Conservation (phyloP, 2,329 filamentous ascomycete genomes). For the Neobulgaria alba region DNA sequence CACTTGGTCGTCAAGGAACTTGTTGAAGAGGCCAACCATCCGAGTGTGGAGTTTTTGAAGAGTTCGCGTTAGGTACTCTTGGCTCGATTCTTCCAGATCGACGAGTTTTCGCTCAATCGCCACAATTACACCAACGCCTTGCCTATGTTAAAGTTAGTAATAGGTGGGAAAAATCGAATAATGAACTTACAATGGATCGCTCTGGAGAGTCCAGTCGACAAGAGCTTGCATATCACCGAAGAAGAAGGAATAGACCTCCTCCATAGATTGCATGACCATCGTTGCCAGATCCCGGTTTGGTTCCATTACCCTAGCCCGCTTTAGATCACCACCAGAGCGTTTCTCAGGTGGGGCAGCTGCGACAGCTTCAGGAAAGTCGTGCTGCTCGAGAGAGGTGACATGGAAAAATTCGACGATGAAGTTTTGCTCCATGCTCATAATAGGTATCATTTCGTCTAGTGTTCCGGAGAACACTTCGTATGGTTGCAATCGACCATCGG, state of each 20-base stretch:
- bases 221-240: slow-evolving; percentile 68
- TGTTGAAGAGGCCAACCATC: slow-evolving; percentile 68
- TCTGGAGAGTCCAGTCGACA: slow-evolving; percentile 72
- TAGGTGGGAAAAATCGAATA: neutral
- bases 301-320: slow-evolving; percentile 70
- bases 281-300: slow-evolving; percentile 81
- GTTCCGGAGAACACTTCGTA: slow-evolving; percentile 76
- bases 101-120: slow-evolving; percentile 70
- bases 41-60: slow-evolving; percentile 72
- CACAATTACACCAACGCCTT: slow-evolving; percentile 81
- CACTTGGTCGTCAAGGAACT: slow-evolving; percentile 91
- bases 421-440: slow-evolving; percentile 91
- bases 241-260: slow-evolving; percentile 78
- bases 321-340: slow-evolving; percentile 65
- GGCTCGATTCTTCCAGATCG: slow-evolving; percentile 80
- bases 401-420: slow-evolving; percentile 98
- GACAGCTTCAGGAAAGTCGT: slow-evolving; percentile 79
- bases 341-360: slow-evolving; percentile 54
- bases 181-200: slow-evolving; percentile 68
- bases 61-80: slow-evolving; percentile 77
- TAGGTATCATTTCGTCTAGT: slow-evolving; percentile 71
- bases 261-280: slow-evolving; percentile 78
- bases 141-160: slow-evolving; percentile 39
- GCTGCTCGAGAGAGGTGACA: slow-evolving; percentile 70
- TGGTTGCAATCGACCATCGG: slow-evolving; percentile 59